A percentile compares a stretch with the other conserved stretches of the same genome.
Evolutionary conservation across 1,284 basidiomycete genomes (phyloP).

Genomic region (Tilletia caries): DNA sequence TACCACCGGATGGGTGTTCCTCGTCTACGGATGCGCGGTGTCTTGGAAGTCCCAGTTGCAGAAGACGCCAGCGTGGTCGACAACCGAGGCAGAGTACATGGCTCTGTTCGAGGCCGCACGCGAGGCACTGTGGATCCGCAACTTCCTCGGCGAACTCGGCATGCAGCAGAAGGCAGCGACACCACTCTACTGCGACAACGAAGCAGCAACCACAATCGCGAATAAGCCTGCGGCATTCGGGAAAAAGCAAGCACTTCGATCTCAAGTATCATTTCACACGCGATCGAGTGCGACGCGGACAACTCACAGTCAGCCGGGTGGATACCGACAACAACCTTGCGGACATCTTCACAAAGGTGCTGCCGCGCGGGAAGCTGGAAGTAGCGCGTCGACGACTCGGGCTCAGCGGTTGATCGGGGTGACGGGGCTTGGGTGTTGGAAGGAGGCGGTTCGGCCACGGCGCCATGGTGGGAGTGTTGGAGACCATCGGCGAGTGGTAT

Average conservation of each 20-base stretch:
- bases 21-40: constrained; percentile 47
- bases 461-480: no score
- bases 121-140: constrained; percentile 55
- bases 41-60: constrained; percentile 57
- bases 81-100: constrained; percentile 58
- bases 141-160: constrained; percentile 39
- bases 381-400: no score
- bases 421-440: no score
- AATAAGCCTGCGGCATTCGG: constrained; percentile 31
- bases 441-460: no score
- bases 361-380: constrained; percentile 14
- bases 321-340: constrained; percentile 27
- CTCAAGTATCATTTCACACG: constrained; percentile 42
- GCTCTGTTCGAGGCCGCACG: constrained; percentile 58
- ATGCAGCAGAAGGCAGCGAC: constrained; percentile 19
- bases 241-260: constrained; percentile 50
- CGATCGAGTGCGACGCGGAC: constrained; percentile 24
- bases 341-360: constrained; percentile 37
- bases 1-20: constrained; percentile 56
- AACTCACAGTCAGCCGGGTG: constrained; percentile 27
- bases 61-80: constrained; percentile 52
- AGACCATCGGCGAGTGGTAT: no score
- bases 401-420: no score
- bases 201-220: constrained; percentile 34
- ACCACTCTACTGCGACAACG: constrained; percentile 44